Percentiles rank a stretch among this genome's conserved stretches.
phyloP scores from a whole-genome alignment of 768 basidiomycete genomes.

The Dictyophora rubrovolvata region DNA sequence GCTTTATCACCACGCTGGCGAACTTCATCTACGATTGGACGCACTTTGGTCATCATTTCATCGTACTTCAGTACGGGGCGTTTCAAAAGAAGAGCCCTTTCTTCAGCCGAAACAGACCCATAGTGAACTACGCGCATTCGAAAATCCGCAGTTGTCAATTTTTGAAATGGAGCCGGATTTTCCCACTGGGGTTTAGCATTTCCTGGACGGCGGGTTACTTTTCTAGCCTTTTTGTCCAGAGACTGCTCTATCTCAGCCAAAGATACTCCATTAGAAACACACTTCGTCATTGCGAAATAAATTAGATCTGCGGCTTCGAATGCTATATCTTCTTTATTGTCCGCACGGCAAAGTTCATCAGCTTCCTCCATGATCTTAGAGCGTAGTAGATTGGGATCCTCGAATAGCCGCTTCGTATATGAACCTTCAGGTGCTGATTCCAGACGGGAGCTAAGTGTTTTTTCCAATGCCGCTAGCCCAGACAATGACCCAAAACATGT shows the following conservation, averaged over 20 bases:
- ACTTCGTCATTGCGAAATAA: slow-evolving; percentile 85
- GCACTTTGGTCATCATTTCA: slow-evolving; percentile 88
- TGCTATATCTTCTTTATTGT: slow-evolving; percentile 70
- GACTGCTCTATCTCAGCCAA: slow-evolving; percentile 77
- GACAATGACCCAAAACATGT: slow-evolving; percentile 81
- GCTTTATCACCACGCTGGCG: slow-evolving; percentile 77
- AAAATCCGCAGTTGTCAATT: slow-evolving; percentile 36
- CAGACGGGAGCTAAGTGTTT: slow-evolving; percentile 62
- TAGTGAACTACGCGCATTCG: slow-evolving; percentile 71
- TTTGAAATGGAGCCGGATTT: slow-evolving; percentile 15
- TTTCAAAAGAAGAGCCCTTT: slow-evolving; percentile 62
- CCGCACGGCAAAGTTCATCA: slow-evolving; percentile 84
- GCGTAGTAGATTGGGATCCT: slow-evolving; percentile 66
- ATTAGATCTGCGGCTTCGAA: slow-evolving; percentile 94
- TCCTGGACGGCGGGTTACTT: slow-evolving; percentile 78
- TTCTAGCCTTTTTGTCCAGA: slow-evolving; percentile 76
- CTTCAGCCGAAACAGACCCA: slow-evolving; percentile 31
- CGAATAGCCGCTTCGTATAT: slow-evolving; percentile 83
- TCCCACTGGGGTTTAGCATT: slow-evolving; percentile 84
- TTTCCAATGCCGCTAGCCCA: slow-evolving; percentile 78
- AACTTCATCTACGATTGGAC: slow-evolving; percentile 87
- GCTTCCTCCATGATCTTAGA: slow-evolving; percentile 99
- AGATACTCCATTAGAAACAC: slow-evolving; percentile 71
- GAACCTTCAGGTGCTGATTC: slow-evolving; percentile 77
- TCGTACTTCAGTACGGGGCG: slow-evolving; percentile 81